Base-by-base conservation (phyloP, 352 stramenopile genomes). In the Pythium plurisporium region DNA sequence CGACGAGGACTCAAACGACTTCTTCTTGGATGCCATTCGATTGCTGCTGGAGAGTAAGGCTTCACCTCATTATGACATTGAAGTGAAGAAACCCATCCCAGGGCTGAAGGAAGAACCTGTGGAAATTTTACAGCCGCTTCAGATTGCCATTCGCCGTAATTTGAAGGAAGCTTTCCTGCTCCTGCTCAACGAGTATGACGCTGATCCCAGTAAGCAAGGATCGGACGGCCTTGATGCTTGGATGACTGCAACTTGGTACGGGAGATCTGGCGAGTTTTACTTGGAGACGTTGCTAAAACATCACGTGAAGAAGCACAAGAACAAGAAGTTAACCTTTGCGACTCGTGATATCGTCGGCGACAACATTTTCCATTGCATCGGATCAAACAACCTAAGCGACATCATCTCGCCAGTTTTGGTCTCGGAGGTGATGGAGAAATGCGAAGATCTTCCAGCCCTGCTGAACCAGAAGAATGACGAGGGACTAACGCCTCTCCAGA, bases 341-440 rank as follows among this genome's bases (percentile, higher is more conserved):
- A 41, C 19, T 40, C 44, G 22, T 27, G 69, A 64, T 60, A 59
- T 44, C 17, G 15, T 54, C 3, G 49, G 43, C 14, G 63, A 80
- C 31, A 90, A 89, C 29, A 77, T 89, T 41, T 88, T 92, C 42
- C 82, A 92, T 36, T 66, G 78, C 7, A 55, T 90, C 2, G 79
- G 64, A 10, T 2, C 34, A 1, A 66, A 72, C 27, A 29, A 57
- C 14, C 59, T 44, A 17, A 65, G 47, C 38, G 30, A 53, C 9
- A 53, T 69, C 12, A 55, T 72, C 17, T 59, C 52, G 0, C 64
- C 70, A 1, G 50, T 50, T 4, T 51, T 92, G 9, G 57, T 92
- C 34, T 45, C 51, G 0, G 42, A 82, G 26, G 69, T 73, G 22
- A 53, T 80, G 10, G 47, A 65, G 20, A 57, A 62, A 17, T 87